Evolutionary conservation across 2,329 filamentous ascomycete species (phyloP).

Genomic region (Plenodomus tracheiphilus): DNA sequence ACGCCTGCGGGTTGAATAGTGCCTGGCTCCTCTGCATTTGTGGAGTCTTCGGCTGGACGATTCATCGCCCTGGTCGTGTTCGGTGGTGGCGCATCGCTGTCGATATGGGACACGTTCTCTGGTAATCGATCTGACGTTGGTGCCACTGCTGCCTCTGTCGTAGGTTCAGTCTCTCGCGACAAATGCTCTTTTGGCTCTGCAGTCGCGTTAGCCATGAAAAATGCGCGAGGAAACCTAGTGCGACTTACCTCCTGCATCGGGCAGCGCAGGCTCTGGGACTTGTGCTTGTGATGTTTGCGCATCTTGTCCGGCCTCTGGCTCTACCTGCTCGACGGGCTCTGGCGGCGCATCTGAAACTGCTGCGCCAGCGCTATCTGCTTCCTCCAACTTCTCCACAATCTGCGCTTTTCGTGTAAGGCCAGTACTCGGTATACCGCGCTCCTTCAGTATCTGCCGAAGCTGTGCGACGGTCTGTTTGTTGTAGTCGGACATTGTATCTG

Average conservation of each 20-base stretch:
- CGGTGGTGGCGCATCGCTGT: slow-evolving; percentile 20
- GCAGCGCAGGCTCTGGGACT: slow-evolving; percentile 17
- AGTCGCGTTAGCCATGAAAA: slow-evolving; percentile 2
- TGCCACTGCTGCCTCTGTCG: slow-evolving; percentile 4
- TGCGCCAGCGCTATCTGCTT: slow-evolving; percentile 20
- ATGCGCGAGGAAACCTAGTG: background rate
- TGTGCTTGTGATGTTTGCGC: slow-evolving; percentile 1
- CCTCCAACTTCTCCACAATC: slow-evolving; percentile 51
- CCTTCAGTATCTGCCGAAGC: slow-evolving; percentile 51
- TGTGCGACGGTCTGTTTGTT: slow-evolving; percentile 52
- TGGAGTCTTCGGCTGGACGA: slow-evolving; percentile 18
- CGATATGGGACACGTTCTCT: slow-evolving; percentile 27
- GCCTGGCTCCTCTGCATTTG: slow-evolving; percentile 19
- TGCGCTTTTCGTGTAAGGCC: slow-evolving; percentile 54
- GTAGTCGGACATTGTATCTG: slow-evolving; percentile 46
- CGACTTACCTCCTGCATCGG: slow-evolving; percentile 26
- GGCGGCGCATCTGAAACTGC: slow-evolving; percentile 14
- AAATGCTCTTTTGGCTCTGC: slow-evolving; percentile 13
- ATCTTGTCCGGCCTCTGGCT: slow-evolving; percentile 8
- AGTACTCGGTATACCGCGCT: slow-evolving; percentile 50
- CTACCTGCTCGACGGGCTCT: slow-evolving; percentile 3
- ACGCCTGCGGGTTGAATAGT: slow-evolving; percentile 16
- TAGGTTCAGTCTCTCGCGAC: slow-evolving; percentile 6
- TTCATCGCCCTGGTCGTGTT: slow-evolving; percentile 15
- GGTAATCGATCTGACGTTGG: slow-evolving; percentile 19